These are phyloP conservation scores for Neurospora sp. DNA, from an alignment of 495 filamentous ascomycete species.

Conservation along the genomic window DNA sequence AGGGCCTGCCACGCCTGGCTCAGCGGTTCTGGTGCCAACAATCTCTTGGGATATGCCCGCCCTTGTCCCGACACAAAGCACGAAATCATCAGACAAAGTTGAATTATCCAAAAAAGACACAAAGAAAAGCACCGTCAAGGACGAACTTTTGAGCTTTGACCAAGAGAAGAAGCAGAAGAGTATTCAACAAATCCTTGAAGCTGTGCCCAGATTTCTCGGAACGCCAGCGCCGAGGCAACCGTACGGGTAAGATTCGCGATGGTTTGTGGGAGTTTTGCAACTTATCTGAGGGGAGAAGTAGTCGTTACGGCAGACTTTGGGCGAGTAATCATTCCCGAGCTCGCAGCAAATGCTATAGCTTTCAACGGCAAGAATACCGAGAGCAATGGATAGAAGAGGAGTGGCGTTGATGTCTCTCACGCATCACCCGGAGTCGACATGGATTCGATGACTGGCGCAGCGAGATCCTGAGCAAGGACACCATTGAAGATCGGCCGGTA, in stretches of 20 bases:
- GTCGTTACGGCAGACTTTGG: slow-evolving; percentile 34
- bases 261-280: too few species aligned
- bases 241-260: too few species aligned
- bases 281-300: slow-evolving; percentile 24
- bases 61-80: slow-evolving; percentile 4
- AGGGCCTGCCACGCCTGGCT: not conserved
- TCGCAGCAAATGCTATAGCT: slow-evolving; percentile 5
- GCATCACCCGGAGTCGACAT: too few species aligned
- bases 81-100: slow-evolving; percentile 3
- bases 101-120: not conserved
- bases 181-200: not conserved
- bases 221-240: too few species aligned
- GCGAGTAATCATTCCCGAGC: slow-evolving; percentile 23
- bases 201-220: slow-evolving; percentile 5
- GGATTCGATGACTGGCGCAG: too few species aligned
- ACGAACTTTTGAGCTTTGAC: slow-evolving; percentile 1
- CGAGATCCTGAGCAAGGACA: too few species aligned
- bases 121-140: not conserved
- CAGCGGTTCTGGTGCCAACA: not conserved
- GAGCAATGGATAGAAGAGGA: slow-evolving; percentile 13
- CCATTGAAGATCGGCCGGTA: too few species aligned
- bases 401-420: too few species aligned
- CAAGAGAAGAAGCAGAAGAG: not conserved
- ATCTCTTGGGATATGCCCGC: slow-evolving; percentile 5
- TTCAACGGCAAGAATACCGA: slow-evolving; percentile 10